Evolutionary conservation across 495 filamentous ascomycete species (phyloP).

Genomic region (Penicillium samsonianum): DNA sequence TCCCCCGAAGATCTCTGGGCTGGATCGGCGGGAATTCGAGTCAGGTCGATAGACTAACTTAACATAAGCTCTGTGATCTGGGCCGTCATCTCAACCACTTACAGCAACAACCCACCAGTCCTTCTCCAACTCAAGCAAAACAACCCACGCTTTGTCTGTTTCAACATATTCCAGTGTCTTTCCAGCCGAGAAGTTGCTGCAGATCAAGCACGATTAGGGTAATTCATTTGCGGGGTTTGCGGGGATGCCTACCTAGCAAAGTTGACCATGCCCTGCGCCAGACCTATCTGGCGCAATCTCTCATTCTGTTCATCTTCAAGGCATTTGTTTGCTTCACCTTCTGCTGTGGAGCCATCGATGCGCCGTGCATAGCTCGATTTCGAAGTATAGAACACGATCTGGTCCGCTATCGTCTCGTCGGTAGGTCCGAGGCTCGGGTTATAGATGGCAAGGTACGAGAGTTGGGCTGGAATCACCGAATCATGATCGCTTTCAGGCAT

Average conservation of each 20-base stretch:
- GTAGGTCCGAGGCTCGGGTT: constrained; percentile 85
- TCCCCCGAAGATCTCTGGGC: constrained; percentile 26
- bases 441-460: constrained; percentile 90
- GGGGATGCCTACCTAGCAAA: constrained; percentile 67
- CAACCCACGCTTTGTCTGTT: constrained; percentile 81
- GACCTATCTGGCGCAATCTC: constrained; percentile 86
- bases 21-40: constrained; percentile 47
- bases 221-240: constrained; percentile 9
- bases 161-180: constrained; percentile 80
- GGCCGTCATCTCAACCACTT: constrained; percentile 25
- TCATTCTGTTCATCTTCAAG: constrained; percentile 71
- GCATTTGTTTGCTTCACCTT: constrained; percentile 58
- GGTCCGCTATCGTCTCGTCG: constrained; percentile 84
- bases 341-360: constrained; percentile 41
- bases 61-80: constrained; percentile 23
- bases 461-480: constrained; percentile 70
- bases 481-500: constrained; percentile 44
- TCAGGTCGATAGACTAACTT: constrained; percentile 70
- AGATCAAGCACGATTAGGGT: constrained; percentile 16
- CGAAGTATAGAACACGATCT: constrained; percentile 87
- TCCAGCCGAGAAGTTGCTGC: constrained; percentile 75
- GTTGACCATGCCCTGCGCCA: constrained; percentile 95
- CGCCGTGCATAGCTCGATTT: constrained; percentile 32
- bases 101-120: constrained; percentile 97
- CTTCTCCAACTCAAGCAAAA: constrained; percentile 80